phyloP scores from a whole-genome alignment of 768 basidiomycete species.

The Cubamyces sp. region DNA sequence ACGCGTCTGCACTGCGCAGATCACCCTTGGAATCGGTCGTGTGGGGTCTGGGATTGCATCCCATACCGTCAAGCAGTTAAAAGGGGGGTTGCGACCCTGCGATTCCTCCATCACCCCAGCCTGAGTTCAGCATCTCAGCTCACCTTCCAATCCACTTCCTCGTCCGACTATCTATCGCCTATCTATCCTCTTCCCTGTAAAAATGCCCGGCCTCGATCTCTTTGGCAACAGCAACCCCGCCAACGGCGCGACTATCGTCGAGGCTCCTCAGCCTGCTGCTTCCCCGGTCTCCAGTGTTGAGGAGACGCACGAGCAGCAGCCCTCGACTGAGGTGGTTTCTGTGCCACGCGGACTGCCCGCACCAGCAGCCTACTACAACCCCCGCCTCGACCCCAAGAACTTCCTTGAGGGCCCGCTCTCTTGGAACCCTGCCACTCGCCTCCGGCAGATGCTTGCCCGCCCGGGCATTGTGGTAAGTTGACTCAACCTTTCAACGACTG shows the following conservation, averaged over 20 bases:
- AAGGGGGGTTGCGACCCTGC: neutral
- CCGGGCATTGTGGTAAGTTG: slow-evolving; percentile 74
- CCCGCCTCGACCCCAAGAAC: slow-evolving; percentile 70
- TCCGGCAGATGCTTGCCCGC: slow-evolving; percentile 57
- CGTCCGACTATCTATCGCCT: slow-evolving; percentile 2
- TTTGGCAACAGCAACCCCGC: slow-evolving; percentile 30
- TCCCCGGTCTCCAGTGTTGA: neutral
- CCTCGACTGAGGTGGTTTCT: neutral
- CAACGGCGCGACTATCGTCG: slow-evolving; percentile 24
- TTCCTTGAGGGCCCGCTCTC: slow-evolving; percentile 73
- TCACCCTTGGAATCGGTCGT: neutral
- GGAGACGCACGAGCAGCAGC: neutral
- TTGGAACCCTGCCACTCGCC: slow-evolving; percentile 66
- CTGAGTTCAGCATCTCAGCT: slow-evolving; percentile 7
- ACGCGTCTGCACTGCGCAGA: neutral
- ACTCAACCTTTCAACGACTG: no score
- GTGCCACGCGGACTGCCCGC: slow-evolving; percentile 17
- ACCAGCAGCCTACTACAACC: slow-evolving; percentile 56
- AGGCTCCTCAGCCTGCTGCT: slow-evolving; percentile 14
- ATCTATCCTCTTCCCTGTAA: slow-evolving; percentile 17
- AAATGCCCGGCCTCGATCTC: slow-evolving; percentile 35
- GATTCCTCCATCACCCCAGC: slow-evolving; percentile 2
- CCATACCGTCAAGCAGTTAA: neutral
- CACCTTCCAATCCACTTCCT: neutral
- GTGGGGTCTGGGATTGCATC: neutral